A percentile compares a stretch with the other conserved stretches of the same genome.
phyloP scores from a whole-genome alignment of 805 yeast species.

The Nakazawaea anatomiae region DNA sequence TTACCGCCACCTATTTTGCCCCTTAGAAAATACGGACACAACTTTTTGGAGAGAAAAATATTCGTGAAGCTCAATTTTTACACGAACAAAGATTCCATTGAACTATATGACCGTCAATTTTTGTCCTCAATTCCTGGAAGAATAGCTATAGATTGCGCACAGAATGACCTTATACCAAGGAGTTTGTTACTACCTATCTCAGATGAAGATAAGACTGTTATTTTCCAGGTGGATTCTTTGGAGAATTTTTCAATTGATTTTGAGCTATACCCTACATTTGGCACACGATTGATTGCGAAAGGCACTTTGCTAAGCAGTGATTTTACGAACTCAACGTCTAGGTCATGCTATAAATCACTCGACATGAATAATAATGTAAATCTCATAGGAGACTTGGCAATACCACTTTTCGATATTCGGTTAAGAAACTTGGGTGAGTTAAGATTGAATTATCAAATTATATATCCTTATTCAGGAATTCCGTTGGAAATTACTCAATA shows the following conservation, averaged over 20 bases:
- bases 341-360: slow-evolving; percentile 17
- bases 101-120: slow-evolving; percentile 37
- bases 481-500: slow-evolving; percentile 86
- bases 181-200: slow-evolving; percentile 75
- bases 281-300: slow-evolving; percentile 87
- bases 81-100: slow-evolving; percentile 37
- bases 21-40: slow-evolving; percentile 89
- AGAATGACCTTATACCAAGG: slow-evolving; percentile 81
- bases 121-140: slow-evolving; percentile 63
- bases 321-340: slow-evolving; percentile 25
- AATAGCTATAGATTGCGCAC: slow-evolving; percentile 70
- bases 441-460: slow-evolving; percentile 70
- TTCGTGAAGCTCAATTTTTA: slow-evolving; percentile 73
- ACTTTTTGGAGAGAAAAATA: slow-evolving; percentile 85
- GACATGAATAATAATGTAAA: slow-evolving; percentile 32
- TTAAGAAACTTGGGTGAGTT: slow-evolving; percentile 79
- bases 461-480: slow-evolving; percentile 81
- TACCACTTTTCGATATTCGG: slow-evolving; percentile 81
- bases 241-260: slow-evolving; percentile 74
- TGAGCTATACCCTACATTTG: slow-evolving; percentile 91
- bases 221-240: slow-evolving; percentile 79
- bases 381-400: slow-evolving; percentile 31
- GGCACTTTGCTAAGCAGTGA: slow-evolving; percentile 67
- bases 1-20: slow-evolving; percentile 97
- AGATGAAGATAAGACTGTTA: slow-evolving; percentile 55